phyloP scores from a whole-genome alignment of 441 rosid species.

The Pelargonium myrrhifolium region DNA sequence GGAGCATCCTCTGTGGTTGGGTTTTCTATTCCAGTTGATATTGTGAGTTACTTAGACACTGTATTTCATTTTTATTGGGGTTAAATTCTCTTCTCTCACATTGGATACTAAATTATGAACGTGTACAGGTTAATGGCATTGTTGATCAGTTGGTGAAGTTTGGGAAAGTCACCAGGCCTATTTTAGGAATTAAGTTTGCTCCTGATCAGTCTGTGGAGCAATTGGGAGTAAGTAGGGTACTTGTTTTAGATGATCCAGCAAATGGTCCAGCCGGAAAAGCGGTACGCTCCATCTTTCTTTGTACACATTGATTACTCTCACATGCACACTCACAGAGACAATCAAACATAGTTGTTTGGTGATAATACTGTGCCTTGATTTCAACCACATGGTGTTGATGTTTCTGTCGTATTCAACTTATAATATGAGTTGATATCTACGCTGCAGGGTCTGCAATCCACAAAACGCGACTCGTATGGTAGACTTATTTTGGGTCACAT shows the following conservation, averaged over 20 bases:
- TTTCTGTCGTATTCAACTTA: background rate
- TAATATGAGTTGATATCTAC: constrained; percentile 3
- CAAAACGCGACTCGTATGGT: constrained; percentile 87
- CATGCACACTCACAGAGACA: background rate
- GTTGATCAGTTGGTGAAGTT: constrained; percentile 84
- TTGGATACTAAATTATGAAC: no score
- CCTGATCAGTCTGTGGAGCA: constrained; percentile 98
- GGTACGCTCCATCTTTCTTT: constrained; percentile 34
- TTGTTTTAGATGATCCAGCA: constrained; percentile 83
- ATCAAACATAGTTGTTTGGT: background rate
- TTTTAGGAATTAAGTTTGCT: constrained; percentile 91
- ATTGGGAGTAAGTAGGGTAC: constrained; percentile 94
- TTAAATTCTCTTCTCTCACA: no score
- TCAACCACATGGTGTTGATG: background rate
- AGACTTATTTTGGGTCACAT: constrained; percentile 87
- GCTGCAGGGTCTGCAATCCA: constrained; percentile 69
- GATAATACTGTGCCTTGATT: background rate
- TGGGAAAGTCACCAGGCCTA: constrained; percentile 87
- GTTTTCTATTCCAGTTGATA: constrained; percentile 94
- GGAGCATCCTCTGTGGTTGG: constrained; percentile 99
- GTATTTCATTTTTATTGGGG: background rate
- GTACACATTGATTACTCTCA: background rate
- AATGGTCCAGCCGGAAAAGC: constrained; percentile 98
- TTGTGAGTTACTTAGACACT: constrained; percentile 43
- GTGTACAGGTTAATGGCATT: constrained; percentile 67